phyloP scores from a whole-genome alignment of 441 rosid species.

The Macaranga tanarius region DNA sequence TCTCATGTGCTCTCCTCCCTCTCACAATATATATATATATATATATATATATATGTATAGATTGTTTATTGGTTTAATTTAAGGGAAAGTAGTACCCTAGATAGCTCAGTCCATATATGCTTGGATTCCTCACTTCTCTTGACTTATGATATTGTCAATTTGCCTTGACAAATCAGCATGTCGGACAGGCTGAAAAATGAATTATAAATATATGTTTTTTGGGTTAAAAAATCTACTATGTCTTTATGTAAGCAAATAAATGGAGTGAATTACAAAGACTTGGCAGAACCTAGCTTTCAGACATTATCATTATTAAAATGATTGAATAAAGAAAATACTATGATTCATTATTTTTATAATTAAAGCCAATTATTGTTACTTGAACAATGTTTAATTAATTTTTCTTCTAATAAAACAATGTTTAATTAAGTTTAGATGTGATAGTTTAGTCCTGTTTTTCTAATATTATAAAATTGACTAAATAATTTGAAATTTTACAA shows the following conservation, averaged over 20 bases:
- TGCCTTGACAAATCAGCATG: neutral
- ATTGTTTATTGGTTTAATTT: no score
- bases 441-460: neutral
- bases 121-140: slow-evolving; percentile 12
- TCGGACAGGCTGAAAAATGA: neutral
- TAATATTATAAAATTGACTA: no score
- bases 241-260: neutral
- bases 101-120: slow-evolving; percentile 11
- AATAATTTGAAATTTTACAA: neutral
- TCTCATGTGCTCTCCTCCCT: no score
- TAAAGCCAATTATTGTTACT: neutral
- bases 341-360: no score
- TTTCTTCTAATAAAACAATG: no score
- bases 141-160: slow-evolving; percentile 5
- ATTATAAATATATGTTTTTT: neutral
- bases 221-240: no score
- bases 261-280: slow-evolving; percentile 4
- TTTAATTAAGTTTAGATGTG: no score
- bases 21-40: no score
- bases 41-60: no score
- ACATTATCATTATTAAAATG: neutral
- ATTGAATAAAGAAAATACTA: no score
- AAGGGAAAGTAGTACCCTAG: neutral
- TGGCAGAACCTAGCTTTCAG: neutral
- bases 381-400: no score